Evolutionary conservation across 2,329 filamentous ascomycete genomes (phyloP), one percentile per base, ranked within the genome.

Genomic region (Fusarium gaditjirri): DNA sequence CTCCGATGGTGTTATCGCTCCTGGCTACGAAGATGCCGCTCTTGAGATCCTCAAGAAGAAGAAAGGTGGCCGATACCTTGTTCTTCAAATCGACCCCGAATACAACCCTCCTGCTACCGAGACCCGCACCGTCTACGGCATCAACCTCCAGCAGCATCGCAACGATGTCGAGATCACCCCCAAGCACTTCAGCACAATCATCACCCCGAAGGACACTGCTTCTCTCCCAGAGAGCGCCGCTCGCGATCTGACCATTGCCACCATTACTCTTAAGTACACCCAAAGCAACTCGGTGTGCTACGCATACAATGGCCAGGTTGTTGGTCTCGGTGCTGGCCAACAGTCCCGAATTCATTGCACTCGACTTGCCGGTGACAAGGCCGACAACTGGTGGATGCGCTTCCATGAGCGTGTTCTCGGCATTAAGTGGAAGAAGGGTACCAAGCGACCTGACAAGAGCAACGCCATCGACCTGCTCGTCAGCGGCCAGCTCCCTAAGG

Each of bases 231-330:
- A 96, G 78, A 88, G 89, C 61, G 96, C 96, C 57, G 88, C 95
- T 69, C 91, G 95, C 69, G 96, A 99, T 79, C 86, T 99, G 73
- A 95, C 95, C 33, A 92, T 99, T 50, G 96, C 96, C 60, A 99
- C 96, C 61, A 98, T 99, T 79, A 94, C 96, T 38, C 88, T 98
- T 78, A 99, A 99, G 86, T 99, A 97, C 87, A 99, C 96, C 3
- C 95, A 99, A 85, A 97, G 94, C 80, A 99, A 99, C 89, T 98
- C 95, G 31, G 96, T 99, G 72, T 98, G 95, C 89, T 99, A 98
- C 81, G 95, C 96, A 61, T 87, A 94, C 72, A 95, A 97, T 78
- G 96, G 96, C 52, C 96, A 98, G 84, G 89, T 98, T 77, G 89
- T 99, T 76, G 96, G 96, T 74, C 91, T 99, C 61, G 96, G 96